These are phyloP conservation scores for button mushroom (Agaricus bisporus) DNA, from an alignment of 768 basidiomycete genomes.

Conservation along the genomic window DNA sequence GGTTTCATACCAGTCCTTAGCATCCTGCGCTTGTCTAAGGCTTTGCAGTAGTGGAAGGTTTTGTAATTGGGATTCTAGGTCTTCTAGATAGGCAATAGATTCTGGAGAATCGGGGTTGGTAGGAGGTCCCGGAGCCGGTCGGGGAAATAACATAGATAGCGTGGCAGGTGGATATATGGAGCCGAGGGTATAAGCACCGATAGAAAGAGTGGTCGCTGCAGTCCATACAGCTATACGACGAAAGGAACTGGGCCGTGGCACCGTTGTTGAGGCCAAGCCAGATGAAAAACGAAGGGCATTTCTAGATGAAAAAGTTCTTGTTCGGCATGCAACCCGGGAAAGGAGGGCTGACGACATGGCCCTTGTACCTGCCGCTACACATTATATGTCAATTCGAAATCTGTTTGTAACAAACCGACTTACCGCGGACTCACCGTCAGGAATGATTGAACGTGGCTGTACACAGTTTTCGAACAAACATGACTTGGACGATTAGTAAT, in stretches of 20 bases:
- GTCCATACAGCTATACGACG: background rate
- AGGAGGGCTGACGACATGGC: slow-evolving; percentile 4
- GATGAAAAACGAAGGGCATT: slow-evolving; percentile 7
- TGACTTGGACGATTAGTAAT: no score
- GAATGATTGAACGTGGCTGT: no score
- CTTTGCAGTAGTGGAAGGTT: slow-evolving; percentile 48
- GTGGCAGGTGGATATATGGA: slow-evolving; percentile 66
- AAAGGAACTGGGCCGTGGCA: background rate
- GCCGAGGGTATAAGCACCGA: slow-evolving; percentile 34
- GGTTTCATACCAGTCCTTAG: slow-evolving; percentile 66
- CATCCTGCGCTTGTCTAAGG: slow-evolving; percentile 43
- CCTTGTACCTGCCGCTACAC: background rate
- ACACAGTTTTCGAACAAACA: no score
- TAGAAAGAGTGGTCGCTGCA: background rate
- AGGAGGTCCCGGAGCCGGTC: slow-evolving; percentile 67
- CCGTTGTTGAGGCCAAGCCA: background rate
- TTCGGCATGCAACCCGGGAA: background rate
- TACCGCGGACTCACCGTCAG: no score
- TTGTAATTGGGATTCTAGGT: slow-evolving; percentile 67
- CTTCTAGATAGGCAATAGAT: slow-evolving; percentile 48
- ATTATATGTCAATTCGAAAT: no score
- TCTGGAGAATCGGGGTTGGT: slow-evolving; percentile 46
- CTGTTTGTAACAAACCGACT: background rate
- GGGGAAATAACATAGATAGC: slow-evolving; percentile 66
- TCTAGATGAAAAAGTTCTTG: background rate